Percentiles rank a stretch among this genome's conserved stretches.
phyloP scores from a whole-genome alignment of 2,329 filamentous ascomycete genomes.

The Xylariomycetidae sp. region DNA sequence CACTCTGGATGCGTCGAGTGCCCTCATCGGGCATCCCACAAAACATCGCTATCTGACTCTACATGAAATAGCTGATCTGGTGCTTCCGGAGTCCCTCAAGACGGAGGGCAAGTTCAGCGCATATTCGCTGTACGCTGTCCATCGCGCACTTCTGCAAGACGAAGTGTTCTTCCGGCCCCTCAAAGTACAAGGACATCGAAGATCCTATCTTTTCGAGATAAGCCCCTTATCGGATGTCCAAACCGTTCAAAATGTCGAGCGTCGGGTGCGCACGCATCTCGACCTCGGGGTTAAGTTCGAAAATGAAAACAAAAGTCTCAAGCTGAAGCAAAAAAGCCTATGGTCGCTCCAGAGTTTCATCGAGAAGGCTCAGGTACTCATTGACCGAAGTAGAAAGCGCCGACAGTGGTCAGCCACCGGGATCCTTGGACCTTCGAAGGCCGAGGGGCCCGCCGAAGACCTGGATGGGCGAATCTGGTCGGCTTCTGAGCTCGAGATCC shows the following conservation, averaged over 20 bases:
- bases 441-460: conserved; percentile 7
- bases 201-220: conserved; percentile 56
- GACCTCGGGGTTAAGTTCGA: conserved; percentile 31
- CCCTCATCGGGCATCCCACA: conserved; percentile 30
- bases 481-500: conserved; percentile 45
- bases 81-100: conserved; percentile 34
- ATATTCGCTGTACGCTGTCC: conserved; percentile 61
- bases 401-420: conserved; percentile 46
- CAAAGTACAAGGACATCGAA: conserved; percentile 42
- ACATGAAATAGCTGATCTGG: conserved; percentile 41
- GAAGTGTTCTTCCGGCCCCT: conserved; percentile 55
- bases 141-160: conserved; percentile 55
- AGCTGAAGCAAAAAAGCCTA: too few species aligned
- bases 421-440: conserved; percentile 34
- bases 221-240: conserved; percentile 48
- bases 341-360: too few species aligned
- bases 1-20: conserved; percentile 40
- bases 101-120: conserved; percentile 34
- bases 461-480: too few species aligned
- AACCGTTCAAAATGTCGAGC: conserved; percentile 43
- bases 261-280: conserved; percentile 48
- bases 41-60: conserved; percentile 42
- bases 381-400: conserved; percentile 44
- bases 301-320: too few species aligned
- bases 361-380: conserved; percentile 39